Evolutionary conservation across 108 stramenopile genomes (phyloP), one percentile per base, ranked within the genome.

Genomic region (Cyclotella cryptica): DNA sequence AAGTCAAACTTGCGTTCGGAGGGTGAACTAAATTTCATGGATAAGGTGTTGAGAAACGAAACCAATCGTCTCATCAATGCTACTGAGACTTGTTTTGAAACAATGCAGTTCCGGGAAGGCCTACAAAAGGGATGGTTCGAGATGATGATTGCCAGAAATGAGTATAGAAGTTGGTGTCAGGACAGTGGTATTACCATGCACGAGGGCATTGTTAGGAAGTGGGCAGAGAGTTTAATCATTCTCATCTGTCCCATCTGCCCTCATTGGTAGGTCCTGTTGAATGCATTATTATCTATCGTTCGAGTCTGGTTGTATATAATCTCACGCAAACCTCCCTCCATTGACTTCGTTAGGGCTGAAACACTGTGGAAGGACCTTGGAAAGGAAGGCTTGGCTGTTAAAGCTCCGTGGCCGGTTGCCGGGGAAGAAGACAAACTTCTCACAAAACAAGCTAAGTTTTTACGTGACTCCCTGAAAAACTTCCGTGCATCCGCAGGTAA

Each of bases 71-170:
- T 96, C 42, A 84, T 97, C 29, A 87, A 63, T 28, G 86, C 78
- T 41, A 85, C 91, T 29, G 84, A 79, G 40, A 81, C 65, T 14
- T 69, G 80, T 66, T 98, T 90, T 71, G 84, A 81, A 18, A 66
- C 72, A n/a, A 95, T 95, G 94, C 89, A 89, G 69, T 95, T 92
- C 85, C 86, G 97, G 28, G 97, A 97, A 70, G 99, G 97, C 6
- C 70, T 99, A 15, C 93, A 98, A 78, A 68, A 86, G 13, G 97
- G 96, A 51, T 98, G 95, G 91, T 98, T 87, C 72, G 96, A 97
- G 47, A 86, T 98, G 88, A 83, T 96, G 78, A 63, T 93, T 57
- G 96, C 94, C 22, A 77, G 97, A 55, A 95, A 96, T 80, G 86
- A 89, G 65, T 99, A 95, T 80, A 87, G 98, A 66, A 93, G 94